These are phyloP conservation scores for Ogataea paraovalis DNA, from an alignment of 805 yeast genomes.

Conservation along the genomic window DNA sequence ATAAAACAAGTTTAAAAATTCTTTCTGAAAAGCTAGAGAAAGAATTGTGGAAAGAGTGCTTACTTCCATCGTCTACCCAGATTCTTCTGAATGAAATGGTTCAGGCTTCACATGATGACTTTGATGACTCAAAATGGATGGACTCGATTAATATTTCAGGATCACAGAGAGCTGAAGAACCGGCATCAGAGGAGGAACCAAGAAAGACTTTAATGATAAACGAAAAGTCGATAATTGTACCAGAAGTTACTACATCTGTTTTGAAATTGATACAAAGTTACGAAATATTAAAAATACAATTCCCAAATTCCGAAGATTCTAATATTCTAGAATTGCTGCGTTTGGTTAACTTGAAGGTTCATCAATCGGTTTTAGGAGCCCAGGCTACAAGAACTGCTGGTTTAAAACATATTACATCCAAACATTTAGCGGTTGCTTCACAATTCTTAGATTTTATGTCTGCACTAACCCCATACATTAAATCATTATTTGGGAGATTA, in stretches of 20 bases:
- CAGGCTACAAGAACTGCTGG: conserved; percentile 76
- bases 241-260: conserved; percentile 42
- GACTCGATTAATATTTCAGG: conserved; percentile 28
- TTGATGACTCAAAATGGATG: conserved; percentile 49
- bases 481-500: conserved; percentile 27
- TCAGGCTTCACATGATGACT: conserved; percentile 35
- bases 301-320: conserved; percentile 48
- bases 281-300: conserved; percentile 50
- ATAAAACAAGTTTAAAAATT: conserved; percentile 43
- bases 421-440: conserved; percentile 63
- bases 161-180: neutral
- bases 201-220: conserved; percentile 40
- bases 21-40: conserved; percentile 51
- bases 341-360: conserved; percentile 49
- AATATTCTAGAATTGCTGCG: conserved; percentile 44
- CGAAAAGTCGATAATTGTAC: conserved; percentile 54
- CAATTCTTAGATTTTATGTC: conserved; percentile 56
- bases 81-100: conserved; percentile 46
- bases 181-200: conserved; percentile 5
- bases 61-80: conserved; percentile 49
- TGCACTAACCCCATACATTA: conserved; percentile 33
- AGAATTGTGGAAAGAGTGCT: conserved; percentile 79
- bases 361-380: conserved; percentile 64
- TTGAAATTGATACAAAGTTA: conserved; percentile 46
- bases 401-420: conserved; percentile 66